These are phyloP conservation scores for Pilaira anomala DNA, from an alignment of 192 early-diverging fungal genomes.

Conservation along the genomic window DNA sequence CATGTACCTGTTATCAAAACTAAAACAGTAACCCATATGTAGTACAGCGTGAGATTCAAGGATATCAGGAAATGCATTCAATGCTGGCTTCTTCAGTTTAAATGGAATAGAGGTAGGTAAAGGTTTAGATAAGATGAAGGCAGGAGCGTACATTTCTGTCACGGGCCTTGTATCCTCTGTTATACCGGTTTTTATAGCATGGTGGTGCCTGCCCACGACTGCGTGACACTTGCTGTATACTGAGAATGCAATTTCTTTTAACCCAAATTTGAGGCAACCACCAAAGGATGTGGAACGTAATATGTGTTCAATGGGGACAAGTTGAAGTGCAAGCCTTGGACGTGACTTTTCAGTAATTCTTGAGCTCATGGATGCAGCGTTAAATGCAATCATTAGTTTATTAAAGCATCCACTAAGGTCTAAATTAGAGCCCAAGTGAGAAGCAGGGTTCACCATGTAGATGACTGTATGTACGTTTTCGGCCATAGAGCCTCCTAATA, in stretches of 20 bases:
- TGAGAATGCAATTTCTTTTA: constrained; percentile 52
- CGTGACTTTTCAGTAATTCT: constrained; percentile 4
- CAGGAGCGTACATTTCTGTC: constrained; percentile 44
- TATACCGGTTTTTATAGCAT: constrained; percentile 3
- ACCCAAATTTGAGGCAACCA: constrained; percentile 46
- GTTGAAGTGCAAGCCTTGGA: constrained; percentile 43
- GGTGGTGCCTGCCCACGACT: constrained; percentile 39
- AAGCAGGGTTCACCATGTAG: constrained; percentile 51
- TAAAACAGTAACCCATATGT: constrained; percentile 49
- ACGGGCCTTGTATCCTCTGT: not conserved
- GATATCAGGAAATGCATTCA: constrained; percentile 26
- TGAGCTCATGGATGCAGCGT: constrained; percentile 26
- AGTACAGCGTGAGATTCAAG: constrained; percentile 40
- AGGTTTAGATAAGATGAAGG: constrained; percentile 47
- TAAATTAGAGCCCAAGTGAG: constrained; percentile 43
- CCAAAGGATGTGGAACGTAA: constrained; percentile 47
- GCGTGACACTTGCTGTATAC: constrained; percentile 49
- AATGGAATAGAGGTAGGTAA: constrained; percentile 40
- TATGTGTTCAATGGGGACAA: constrained; percentile 51
- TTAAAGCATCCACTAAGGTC: constrained; percentile 48
- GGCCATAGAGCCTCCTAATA: constrained; percentile 34
- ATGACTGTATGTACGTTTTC: constrained; percentile 47
- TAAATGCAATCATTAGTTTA: constrained; percentile 41
- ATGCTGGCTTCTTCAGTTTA: constrained; percentile 27
- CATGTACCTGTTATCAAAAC: constrained; percentile 49